Base-by-base conservation (phyloP, 441 rosid species). In the Adansonia madagascariensis region DNA sequence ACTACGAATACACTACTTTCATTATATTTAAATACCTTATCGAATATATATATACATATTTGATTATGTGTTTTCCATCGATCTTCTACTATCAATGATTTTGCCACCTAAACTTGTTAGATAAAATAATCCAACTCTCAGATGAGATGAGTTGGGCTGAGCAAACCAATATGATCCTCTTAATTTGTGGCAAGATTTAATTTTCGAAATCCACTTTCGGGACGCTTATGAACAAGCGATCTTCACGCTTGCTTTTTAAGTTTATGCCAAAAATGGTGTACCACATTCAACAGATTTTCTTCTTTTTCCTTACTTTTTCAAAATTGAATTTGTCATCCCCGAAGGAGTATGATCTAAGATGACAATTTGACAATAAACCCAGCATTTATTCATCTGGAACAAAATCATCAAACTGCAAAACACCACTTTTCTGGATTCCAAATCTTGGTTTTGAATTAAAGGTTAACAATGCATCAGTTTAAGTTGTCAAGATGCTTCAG, bases 401-500 rank as follows among this genome's bases (percentile, higher is more conserved):
- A 60, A 11, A 55, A 53, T 53, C 57, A 53, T 20, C 14, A 11
- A 2, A 59, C 9, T 24, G 64, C 10, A 22, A 24, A 35, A 35
- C 3, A 60, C 64, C 64, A 10, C n/a, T 10, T 20, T 11, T 41
- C 70, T 41, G 15, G 46, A 65, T 64, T 64, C 18, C 10, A 17
- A 15, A 35, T 63, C 20, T 15, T 3, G 11, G 68, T 8, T 8
- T 8, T 14, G 24, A 66, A 66, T 66, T 46, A 43, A 1, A 24
- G 7, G 0, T 14, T 0, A 2, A 49, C 73, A 15, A 69, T 49
- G 73, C 14, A 14, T 49, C 57, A 2, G 7, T 71, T 31, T 55
- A 80, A 68, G 64, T 62, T 88, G 88, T 61, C 81, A n/a, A 85
- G 81, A 79, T 83, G 88, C 80, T 89, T 90, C 82, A 91, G 98